These are phyloP conservation scores for Tylopilus subfusipes DNA, from an alignment of 768 basidiomycete species.

Conservation along the genomic window DNA sequence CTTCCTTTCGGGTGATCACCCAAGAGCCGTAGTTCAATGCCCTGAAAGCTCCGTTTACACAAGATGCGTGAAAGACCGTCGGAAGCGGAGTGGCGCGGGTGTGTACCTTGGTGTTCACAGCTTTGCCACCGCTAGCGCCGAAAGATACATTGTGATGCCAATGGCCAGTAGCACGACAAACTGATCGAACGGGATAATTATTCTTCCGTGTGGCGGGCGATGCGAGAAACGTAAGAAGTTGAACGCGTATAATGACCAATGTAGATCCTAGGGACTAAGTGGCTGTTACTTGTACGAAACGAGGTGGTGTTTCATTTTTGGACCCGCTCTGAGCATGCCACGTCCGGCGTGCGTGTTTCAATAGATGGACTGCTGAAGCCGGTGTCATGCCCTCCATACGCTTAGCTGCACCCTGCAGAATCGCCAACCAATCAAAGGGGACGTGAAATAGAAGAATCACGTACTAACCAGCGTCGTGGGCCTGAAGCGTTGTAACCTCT, in stretches of 20 bases:
- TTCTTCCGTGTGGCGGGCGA: background rate
- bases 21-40: background rate
- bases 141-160: background rate
- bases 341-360: conserved; percentile 56
- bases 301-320: background rate
- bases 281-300: background rate
- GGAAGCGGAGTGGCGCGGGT: background rate
- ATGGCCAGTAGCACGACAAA: background rate
- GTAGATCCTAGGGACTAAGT: background rate
- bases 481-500: conserved; percentile 54
- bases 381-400: conserved; percentile 95
- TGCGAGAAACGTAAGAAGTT: background rate
- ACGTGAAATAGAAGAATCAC: background rate
- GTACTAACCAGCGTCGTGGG: conserved; percentile 65
- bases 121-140: no score
- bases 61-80: background rate
- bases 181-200: background rate
- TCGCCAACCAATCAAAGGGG: background rate
- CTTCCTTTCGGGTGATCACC: background rate
- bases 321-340: conserved; percentile 13
- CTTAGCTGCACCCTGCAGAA: conserved; percentile 79
- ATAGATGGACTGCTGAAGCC: conserved; percentile 59
- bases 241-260: background rate
- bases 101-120: background rate
- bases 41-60: background rate